Evolutionary conservation across 2,329 filamentous ascomycete species (phyloP), one percentile per base, ranked within the genome.

Genomic region (Epicoccum sorghinum): DNA sequence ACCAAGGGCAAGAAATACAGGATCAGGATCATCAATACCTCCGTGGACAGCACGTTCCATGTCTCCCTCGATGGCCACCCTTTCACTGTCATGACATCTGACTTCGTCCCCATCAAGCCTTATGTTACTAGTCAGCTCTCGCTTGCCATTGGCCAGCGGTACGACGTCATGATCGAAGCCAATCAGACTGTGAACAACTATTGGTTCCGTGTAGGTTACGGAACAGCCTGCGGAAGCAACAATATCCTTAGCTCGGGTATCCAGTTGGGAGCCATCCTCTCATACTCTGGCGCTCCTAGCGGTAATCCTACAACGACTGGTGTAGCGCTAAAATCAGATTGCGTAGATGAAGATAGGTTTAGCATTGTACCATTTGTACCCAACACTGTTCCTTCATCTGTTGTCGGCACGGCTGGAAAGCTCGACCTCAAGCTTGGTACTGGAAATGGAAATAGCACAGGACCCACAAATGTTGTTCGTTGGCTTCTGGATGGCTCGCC

Each of bases 11-110:
- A 79, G 70, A 80, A 74, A 9, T 83, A 88, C 67, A 82, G 83
- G 8, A 76, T 84, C 12, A 80, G 86, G 1, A 75, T 88, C 49
- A 79, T 87, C 67, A 88, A 88, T 71, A 70, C 80, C 4, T 64
- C 70, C 6, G 70, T 72, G 9, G 71, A 75, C 48, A 65, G 52
- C 4, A 60, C 60, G 3, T 72, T 75, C 36, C 62, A 63, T 35
- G 70, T 74, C 3, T 70, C 71, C 3, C 59, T 74, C 36, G 76
- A 79, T 47, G 66, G 69, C 6, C 78, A 80, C 48, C 70, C 70
- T 9, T 71, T 80, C 40, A 73, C 70, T 4, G 76, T 80, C 55
- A 73, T 80, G 29, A 73, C 74, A 0, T 58, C 70, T 5, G 78
- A 79, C 51, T 75, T 79, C 45, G 76, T 68, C 29, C 78, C 78